Conservation (phyloP, 2,329 filamentous ascomycete genomes). For the Triangularia setosa region DNA sequence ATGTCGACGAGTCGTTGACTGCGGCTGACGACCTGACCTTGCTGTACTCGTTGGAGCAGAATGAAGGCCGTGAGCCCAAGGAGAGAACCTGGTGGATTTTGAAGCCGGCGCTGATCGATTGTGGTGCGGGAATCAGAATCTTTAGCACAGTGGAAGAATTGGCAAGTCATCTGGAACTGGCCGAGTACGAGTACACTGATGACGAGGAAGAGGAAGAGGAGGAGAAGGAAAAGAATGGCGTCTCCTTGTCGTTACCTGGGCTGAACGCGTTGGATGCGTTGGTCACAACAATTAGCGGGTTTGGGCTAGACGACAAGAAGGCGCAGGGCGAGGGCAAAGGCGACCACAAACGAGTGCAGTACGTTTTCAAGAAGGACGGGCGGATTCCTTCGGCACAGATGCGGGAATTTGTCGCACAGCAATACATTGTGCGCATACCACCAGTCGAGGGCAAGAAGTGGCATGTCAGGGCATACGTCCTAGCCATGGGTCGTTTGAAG, state of each 20-base stretch:
- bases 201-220: constrained; percentile 29
- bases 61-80: constrained; percentile 26
- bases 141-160: constrained; percentile 38
- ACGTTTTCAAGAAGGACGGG: constrained; percentile 31
- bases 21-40: constrained; percentile 36
- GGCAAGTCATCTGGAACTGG: constrained; percentile 34
- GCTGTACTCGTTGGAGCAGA: constrained; percentile 34
- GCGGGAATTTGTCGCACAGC: constrained; percentile 37
- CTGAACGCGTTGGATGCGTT: constrained; percentile 31
- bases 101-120: constrained; percentile 38
- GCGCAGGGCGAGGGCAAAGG: background rate
- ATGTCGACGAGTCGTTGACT: constrained; percentile 36
- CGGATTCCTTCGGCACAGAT: constrained; percentile 37
- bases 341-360: constrained; percentile 19
- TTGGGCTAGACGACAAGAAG: constrained; percentile 16
- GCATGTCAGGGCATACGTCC: constrained; percentile 36
- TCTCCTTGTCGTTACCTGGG: constrained; percentile 28
- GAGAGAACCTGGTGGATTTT: constrained; percentile 40
- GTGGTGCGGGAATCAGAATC: constrained; percentile 37
- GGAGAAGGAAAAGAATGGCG: constrained; percentile 12
- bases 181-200: constrained; percentile 30
- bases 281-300: constrained; percentile 28
- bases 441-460: constrained; percentile 34
- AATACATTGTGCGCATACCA: constrained; percentile 34
- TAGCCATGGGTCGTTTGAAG: constrained; percentile 36